Base-by-base conservation (phyloP, 768 basidiomycete genomes). In the Tricholoma bakamatsutake region DNA sequence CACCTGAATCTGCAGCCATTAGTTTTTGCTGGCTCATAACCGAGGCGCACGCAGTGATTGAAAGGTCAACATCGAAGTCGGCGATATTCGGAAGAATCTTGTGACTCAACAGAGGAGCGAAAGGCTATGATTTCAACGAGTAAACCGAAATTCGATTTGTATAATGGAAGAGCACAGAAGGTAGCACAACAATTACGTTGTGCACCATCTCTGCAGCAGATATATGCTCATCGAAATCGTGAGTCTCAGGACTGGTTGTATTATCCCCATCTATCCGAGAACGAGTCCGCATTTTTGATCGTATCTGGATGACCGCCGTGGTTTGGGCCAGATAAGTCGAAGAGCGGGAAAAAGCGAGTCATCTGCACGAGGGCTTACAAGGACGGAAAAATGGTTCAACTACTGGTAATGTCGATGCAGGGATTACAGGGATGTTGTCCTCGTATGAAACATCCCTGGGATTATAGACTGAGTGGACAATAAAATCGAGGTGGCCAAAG, bases 41-140 rank as follows among this genome's bases (percentile, higher is more conserved):
- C n/a, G n/a, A n/a, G n/a, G 45, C 37, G 11, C 21, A 45, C 18
- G 37, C 56, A 11, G 45, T 50, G 2, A 34, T 17, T 21, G n/a
- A 21, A 12, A 46, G 34, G 4, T 51, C 48, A 5, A 55, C 56
- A 33, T 61, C 50, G 37, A 57, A 61, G 28, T 57, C 48, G 4
- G 59, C 56, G 17, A 63, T 59, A 39, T 63, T 53, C 13, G 53
- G 52, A 6, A 63, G 34, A 43, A 63, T 63, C 43, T 59, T 63
- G 12, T 15, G 50, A 43, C 40, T 28, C 7, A 56, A 18, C 13
- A 17, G n/a, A 40, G 39, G 39, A 18, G n/a, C 10, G 39, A 17
- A 18, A 40, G n/a, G 17, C 39, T 40, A 18, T 24, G 3, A 24
- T 42, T 42, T 42, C 17, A 42, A 18, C 18, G 17, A 42, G 7